Base-by-base conservation (phyloP, 352 stramenopile genomes). In the Ophiocytium majus region DNA sequence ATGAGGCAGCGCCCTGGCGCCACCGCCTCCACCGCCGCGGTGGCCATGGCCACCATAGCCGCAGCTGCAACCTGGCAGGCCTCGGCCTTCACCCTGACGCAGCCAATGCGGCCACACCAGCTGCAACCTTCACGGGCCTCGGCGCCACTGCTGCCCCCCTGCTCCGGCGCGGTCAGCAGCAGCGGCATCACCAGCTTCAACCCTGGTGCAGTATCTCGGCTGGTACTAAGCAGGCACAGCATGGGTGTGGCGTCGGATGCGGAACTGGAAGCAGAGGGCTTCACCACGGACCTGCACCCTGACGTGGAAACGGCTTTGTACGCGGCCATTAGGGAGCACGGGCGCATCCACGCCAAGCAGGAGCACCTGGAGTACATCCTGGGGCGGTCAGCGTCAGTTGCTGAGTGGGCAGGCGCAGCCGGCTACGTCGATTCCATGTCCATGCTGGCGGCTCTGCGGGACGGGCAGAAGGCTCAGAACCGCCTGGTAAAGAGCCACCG, bases 331-430 rank as follows among this genome's bases (percentile, higher is more conserved):
- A 19, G 63, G n/a, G 80, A 88, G 63, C 80, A 86, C 19, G 10
- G 50, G 50, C 79, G 84, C 50, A 57, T 88, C 19, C 75, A 81
- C 36, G 28, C 36, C 36, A 81, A 81, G 75, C 75, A 81, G 9
- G n/a, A 86, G 17, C 63, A 84, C 19, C 63, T 88, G 10, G 80
- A 85, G 36, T 76, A 31, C 31, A 82, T 50, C 10, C 49, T 82
- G 35, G 34, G 63, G 17, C 76, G 84, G 35, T 82, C 84, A 14
- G 74, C 83, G 17, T 84, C 79, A 0, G 84, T 88, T 32, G 71
- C 83, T 0, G 84, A 88, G 80, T 88, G 84, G 84, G 84, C 84
- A 28, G 74, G 83, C 14, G 84, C 84, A 17, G 84, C 80, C 5
- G 84, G 84, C 33, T 82, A 88, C 80, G 37, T 64, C 32, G 83